Evolutionary conservation across 139 green algal genomes (phyloP), one percentile per base, ranked within the genome.

Genomic region (Tetradesmus lagerheimii): DNA sequence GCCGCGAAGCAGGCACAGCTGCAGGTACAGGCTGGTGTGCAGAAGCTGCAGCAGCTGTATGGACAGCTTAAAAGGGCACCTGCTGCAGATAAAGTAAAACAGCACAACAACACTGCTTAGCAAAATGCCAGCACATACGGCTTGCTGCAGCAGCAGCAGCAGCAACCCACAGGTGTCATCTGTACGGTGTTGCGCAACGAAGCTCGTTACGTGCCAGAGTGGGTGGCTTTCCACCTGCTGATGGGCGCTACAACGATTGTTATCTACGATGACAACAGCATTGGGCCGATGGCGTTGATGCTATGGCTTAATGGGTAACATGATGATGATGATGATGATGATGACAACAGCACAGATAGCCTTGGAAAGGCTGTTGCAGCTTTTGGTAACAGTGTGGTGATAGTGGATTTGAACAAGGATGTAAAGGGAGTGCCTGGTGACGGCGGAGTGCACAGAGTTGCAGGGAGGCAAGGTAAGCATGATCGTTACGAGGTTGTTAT

Each of bases 241-340:
- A 80, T 80, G 74, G 74, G 74, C 15, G 74, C 74, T 27, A 80
- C 74, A 6, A 80, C 43, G 31, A 29, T 80, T 6, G 35, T 80
- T 8, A 39, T 80, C 15, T 80, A 80, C 74, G 74, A 80, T 41
- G 74, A 80, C 31, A 80, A 80, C 74, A 80, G 74, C 74, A 80
- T n/a, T n/a, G n/a, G n/a, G n/a, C n/a, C n/a, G n/a, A n/a, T n/a
- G n/a, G n/a, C n/a, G n/a, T n/a, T n/a, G n/a, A n/a, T n/a, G n/a
- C n/a, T n/a, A n/a, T n/a, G n/a, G n/a, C n/a, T n/a, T n/a, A n/a
- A n/a, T n/a, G n/a, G n/a, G n/a, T n/a, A n/a, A n/a, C n/a, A n/a
- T n/a, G n/a, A n/a, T n/a, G n/a, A n/a, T n/a, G n/a, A n/a, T n/a
- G n/a, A n/a, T n/a, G n/a, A n/a, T n/a, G n/a, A 80, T 31, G 74